A percentile compares a stretch with the other conserved stretches of the same genome.
Evolutionary conservation across 805 yeast species (phyloP).

Genomic region (Candida chilensis): DNA sequence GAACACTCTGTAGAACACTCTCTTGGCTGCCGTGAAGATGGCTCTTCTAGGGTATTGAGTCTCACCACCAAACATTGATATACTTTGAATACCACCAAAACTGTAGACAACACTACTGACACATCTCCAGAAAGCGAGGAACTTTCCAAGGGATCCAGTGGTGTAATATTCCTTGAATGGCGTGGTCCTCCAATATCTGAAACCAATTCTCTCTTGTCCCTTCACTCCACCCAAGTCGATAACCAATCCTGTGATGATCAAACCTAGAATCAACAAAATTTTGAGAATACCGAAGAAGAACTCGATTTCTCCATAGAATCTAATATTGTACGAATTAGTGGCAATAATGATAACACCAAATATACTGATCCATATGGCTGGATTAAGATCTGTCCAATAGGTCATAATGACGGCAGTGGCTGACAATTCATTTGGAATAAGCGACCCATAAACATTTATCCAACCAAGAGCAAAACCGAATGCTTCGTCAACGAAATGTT

Average conservation of each 20-base stretch:
- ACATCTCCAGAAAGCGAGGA: conserved; percentile 17
- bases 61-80: conserved; percentile 18
- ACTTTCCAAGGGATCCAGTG: conserved; percentile 11
- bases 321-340: conserved; percentile 23
- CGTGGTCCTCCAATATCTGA: conserved; percentile 17
- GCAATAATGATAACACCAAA: conserved; percentile 22
- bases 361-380: conserved; percentile 37
- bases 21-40: conserved; percentile 16
- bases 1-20: conserved; percentile 18
- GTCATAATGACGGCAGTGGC: conserved; percentile 38
- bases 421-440: conserved; percentile 31
- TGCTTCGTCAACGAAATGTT: conserved; percentile 31
- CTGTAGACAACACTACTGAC: conserved; percentile 28
- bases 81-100: conserved; percentile 20
- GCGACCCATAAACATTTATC: conserved; percentile 20
- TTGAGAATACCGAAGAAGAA: conserved; percentile 15
- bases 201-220: conserved; percentile 14
- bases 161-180: conserved; percentile 7
- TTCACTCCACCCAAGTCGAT: conserved; percentile 16
- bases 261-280: conserved; percentile 12
- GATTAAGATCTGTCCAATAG: conserved; percentile 33
- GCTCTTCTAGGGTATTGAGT: conserved; percentile 20
- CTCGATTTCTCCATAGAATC: conserved; percentile 19
- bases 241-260: conserved; percentile 10
- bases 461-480: conserved; percentile 39